Evolutionary conservation across 1,284 basidiomycete genomes (phyloP).

Genomic region (Microbotryum lychnidis-dioicae): DNA sequence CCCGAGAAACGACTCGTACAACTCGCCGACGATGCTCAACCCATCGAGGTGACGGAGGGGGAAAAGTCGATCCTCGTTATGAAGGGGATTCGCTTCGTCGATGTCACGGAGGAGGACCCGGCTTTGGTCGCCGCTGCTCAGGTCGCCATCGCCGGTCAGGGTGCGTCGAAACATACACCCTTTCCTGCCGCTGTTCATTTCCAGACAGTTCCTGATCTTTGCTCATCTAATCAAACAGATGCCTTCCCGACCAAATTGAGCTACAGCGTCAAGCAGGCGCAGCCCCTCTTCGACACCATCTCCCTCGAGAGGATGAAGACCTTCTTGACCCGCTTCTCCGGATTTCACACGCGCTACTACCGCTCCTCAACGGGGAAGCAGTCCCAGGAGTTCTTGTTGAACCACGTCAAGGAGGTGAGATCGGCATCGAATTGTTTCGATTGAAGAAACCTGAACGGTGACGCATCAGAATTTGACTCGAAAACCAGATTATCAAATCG

Average conservation of each 20-base stretch:
- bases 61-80: slow-evolving; percentile 35
- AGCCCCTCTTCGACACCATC: slow-evolving; percentile 46
- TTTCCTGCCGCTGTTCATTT: too few relatives aligned
- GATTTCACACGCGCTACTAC: slow-evolving; percentile 45
- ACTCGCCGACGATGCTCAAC: slow-evolving; percentile 14
- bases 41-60: slow-evolving; percentile 34
- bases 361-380: slow-evolving; percentile 57
- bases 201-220: too few relatives aligned
- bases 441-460: too few relatives aligned
- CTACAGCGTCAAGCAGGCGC: slow-evolving; percentile 21
- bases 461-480: too few relatives aligned
- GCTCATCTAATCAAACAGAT: not conserved
- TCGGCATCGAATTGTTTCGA: slow-evolving; percentile 32
- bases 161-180: not conserved
- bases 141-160: not conserved
- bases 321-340: slow-evolving; percentile 30
- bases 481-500: slow-evolving; percentile 25
- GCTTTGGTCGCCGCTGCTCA: not conserved
- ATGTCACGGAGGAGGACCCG: slow-evolving; percentile 32
- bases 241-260: slow-evolving; percentile 19
- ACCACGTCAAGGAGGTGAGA: slow-evolving; percentile 55
- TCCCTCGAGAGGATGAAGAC: slow-evolving; percentile 54
- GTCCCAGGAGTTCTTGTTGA: slow-evolving; percentile 73
- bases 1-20: slow-evolving; percentile 29
- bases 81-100: slow-evolving; percentile 31